Conservation (phyloP, 805 yeast genomes). For the Wickerhamomyces alni region DNA sequence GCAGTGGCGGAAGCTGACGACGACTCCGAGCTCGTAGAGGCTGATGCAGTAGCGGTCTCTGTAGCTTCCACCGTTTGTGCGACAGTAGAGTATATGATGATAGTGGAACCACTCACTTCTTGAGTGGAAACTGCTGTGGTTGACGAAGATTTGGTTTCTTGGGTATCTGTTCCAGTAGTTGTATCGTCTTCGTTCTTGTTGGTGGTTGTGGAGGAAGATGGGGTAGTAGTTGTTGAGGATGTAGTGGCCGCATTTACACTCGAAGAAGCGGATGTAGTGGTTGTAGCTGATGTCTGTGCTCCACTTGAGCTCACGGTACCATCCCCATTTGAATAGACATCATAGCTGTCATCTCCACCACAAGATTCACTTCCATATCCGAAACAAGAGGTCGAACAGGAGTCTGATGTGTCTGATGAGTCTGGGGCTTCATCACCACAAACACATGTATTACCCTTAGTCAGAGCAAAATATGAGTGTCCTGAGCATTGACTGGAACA, state of each 20-base stretch:
- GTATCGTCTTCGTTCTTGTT: no score
- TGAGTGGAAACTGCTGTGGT: constrained; percentile 18
- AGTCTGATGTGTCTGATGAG: no score
- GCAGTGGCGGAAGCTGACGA: constrained; percentile 9
- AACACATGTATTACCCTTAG: constrained; percentile 45
- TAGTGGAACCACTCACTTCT: constrained; percentile 13
- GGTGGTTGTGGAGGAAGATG: constrained; percentile 7
- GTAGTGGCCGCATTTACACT: constrained; percentile 18
- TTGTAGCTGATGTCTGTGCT: constrained; percentile 4
- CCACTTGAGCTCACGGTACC: constrained; percentile 4
- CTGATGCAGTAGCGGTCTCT: no score
- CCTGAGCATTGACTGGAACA: constrained; percentile 41
- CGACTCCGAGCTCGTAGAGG: no score
- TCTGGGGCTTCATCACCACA: constrained; percentile 47
- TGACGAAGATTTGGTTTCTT: constrained; percentile 18
- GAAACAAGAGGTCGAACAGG: constrained; percentile 41
- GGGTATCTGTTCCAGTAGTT: neutral
- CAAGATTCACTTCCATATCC: constrained; percentile 58
- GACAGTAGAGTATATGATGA: constrained; percentile 16
- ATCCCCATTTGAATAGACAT: constrained; percentile 35
- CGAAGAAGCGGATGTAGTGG: constrained; percentile 17
- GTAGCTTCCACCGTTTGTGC: no score
- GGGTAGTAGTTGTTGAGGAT: constrained; percentile 15
- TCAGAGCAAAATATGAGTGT: constrained; percentile 38
- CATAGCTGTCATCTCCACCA: constrained; percentile 50